Conservation (phyloP, 257 asterid genomes). For the Capsicum rhomboideum region DNA sequence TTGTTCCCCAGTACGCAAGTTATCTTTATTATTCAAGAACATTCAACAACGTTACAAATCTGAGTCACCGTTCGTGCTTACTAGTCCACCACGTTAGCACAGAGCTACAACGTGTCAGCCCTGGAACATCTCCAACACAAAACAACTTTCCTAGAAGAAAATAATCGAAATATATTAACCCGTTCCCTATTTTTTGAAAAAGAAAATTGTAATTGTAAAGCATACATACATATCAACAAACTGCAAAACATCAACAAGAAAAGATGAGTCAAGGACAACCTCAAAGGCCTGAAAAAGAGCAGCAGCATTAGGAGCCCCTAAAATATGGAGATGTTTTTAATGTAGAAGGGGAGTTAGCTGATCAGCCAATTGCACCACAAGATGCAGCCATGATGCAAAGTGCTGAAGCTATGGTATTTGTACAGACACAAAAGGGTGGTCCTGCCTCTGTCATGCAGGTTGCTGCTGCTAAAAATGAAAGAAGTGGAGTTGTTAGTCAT, state of each 20-base stretch:
- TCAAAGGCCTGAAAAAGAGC: constrained; percentile 12
- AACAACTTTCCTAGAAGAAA: neutral
- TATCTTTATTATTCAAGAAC: no score
- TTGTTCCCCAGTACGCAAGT: no score
- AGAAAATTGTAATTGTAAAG: no score
- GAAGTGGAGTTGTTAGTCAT: constrained; percentile 45
- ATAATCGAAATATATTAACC: neutral
- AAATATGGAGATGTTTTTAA: constrained; percentile 49
- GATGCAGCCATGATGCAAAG: constrained; percentile 78
- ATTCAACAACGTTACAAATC: no score
- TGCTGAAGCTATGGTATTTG: constrained; percentile 36
- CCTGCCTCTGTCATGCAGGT: constrained; percentile 57
- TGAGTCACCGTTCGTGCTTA: neutral
- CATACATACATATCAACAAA: neutral
- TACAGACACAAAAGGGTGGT: constrained; percentile 50
- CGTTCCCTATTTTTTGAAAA: no score
- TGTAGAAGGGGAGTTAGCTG: constrained; percentile 49
- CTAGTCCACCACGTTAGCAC: neutral
- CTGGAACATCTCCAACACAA: neutral
- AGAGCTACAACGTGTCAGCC: neutral
- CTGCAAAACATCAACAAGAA: neutral
- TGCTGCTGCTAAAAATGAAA: constrained; percentile 46
- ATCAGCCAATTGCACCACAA: constrained; percentile 42
- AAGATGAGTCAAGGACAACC: constrained; percentile 56
- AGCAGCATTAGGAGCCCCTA: constrained; percentile 17